Percentiles rank a stretch among this genome's conserved stretches.
phyloP scores from a whole-genome alignment of 805 yeast genomes.

The Saccharomycopsis amapae region DNA sequence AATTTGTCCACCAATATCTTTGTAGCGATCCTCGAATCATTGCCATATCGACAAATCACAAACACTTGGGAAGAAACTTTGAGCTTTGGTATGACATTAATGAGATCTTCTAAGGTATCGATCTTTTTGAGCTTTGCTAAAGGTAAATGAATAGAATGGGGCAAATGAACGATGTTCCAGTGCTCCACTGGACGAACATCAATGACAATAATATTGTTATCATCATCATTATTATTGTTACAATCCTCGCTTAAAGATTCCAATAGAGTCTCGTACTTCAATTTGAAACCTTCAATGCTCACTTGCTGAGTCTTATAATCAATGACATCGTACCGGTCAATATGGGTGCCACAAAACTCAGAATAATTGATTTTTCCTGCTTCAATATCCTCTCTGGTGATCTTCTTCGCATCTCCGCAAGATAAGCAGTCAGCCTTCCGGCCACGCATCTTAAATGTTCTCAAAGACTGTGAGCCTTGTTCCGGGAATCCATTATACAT shows the following conservation, averaged over 20 bases:
- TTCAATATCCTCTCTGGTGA: conserved; percentile 42
- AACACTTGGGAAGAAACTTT: conserved; percentile 32
- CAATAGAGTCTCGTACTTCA: conserved; percentile 11
- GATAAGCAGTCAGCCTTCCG: conserved; percentile 52
- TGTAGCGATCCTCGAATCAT: conserved; percentile 81
- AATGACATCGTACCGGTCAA: conserved; percentile 38
- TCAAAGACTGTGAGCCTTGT: conserved; percentile 42
- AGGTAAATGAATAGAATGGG: conserved; percentile 57
- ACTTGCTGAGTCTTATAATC: conserved; percentile 29
- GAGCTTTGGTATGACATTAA: conserved; percentile 17
- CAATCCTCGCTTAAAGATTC: too few relatives aligned
- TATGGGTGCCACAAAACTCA: conserved; percentile 63
- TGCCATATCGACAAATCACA: conserved; percentile 82
- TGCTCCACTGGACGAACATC: conserved; percentile 85
- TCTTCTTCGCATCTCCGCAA: conserved; percentile 44
- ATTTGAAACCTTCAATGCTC: background rate
- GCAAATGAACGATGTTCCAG: conserved; percentile 56
- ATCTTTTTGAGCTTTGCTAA: conserved; percentile 39
- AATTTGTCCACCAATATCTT: conserved; percentile 43
- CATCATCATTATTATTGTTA: too few relatives aligned
- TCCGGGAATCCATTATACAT: conserved; percentile 61
- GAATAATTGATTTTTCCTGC: conserved; percentile 51
- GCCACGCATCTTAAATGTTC: conserved; percentile 75
- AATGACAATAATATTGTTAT: conserved; percentile 31
- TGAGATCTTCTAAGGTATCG: conserved; percentile 27